Base-by-base conservation (phyloP, 1,284 basidiomycete genomes). In the Athelia sp. region DNA sequence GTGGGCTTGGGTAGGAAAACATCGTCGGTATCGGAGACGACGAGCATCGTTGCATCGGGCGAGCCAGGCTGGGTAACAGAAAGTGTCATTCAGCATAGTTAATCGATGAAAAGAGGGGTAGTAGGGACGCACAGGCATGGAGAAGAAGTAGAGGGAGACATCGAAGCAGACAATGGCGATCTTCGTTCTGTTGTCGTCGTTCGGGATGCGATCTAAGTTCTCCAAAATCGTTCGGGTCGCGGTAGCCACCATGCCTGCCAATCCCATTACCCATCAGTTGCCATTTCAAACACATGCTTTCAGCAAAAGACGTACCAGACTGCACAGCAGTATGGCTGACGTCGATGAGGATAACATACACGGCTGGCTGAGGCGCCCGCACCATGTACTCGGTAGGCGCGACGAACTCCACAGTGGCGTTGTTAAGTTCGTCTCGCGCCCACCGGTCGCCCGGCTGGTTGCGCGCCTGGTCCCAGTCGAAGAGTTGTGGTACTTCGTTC, bases 331-430 rank as follows among this genome's bases (percentile, higher is more conserved):
- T 70, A 64, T 97, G 91, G 61, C 90, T 93, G 57, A 99, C 94
- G 63, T 99, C 97, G 69, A 99, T 91, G 60, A 99, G 79, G 76
- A 99, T 98, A 49, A 96, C 83, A 70, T 98, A 98, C 48, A 97
- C 92, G 15, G 95, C 93, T 11, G 97, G 93, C 68, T 98, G 97
- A 36, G 97, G 97, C 15, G 97, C 91, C 55, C 97, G 90, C 61
- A 94, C 94, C 96, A 99, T 98, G 72, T 99, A 99, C 72, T 99
- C 97, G 1, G 95, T 96, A 9, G 97, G 96, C 2, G 97, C 97
- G 52, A 99, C 89, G 63, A 89, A 99, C 68, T 99, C 97, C 52
- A 99, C 93, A 17, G 91, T 91, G 45, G 86, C 82, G 66, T 93
- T 84, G 65, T 97, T 98, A 53, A 99, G 79, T 71, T 99, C 97